Evolutionary conservation across 768 basidiomycete species (phyloP).

Genomic region (Hortiboletus flavorubellus): DNA sequence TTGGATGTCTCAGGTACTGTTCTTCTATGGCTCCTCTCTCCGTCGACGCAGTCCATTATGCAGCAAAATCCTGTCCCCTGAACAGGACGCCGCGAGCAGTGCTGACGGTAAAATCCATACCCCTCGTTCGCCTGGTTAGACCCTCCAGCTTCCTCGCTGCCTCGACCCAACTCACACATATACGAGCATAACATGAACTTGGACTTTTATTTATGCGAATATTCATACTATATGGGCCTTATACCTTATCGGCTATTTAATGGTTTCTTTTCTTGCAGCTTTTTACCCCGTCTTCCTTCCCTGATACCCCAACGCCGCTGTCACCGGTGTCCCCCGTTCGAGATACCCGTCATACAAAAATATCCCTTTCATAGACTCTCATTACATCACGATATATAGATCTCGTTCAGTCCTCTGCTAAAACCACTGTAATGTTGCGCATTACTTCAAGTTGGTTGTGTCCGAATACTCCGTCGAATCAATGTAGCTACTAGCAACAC

Average conservation of each 20-base stretch:
- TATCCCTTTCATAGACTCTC: background rate
- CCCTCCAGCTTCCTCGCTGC: background rate
- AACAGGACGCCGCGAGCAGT: background rate
- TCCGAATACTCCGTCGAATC: no score
- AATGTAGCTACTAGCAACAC: no score
- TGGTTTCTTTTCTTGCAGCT: background rate
- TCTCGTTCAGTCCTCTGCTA: background rate
- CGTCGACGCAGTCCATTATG: conserved; percentile 24
- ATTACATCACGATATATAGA: background rate
- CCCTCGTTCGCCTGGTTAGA: background rate
- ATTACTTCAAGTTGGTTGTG: no score
- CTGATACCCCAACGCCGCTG: background rate
- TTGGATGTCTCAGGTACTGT: conserved; percentile 19
- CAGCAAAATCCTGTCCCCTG: conserved; percentile 8
- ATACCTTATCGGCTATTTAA: background rate
- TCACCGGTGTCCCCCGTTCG: background rate
- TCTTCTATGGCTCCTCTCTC: conserved; percentile 30
- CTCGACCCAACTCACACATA: background rate
- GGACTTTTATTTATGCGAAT: background rate
- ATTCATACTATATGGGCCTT: background rate
- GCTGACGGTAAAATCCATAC: background rate
- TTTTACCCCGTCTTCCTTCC: background rate
- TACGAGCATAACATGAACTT: background rate
- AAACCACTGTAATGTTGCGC: no score
- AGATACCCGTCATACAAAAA: conserved; percentile 2